A percentile compares a stretch with the other conserved stretches of the same genome.
Evolutionary conservation across 2,329 filamentous ascomycete genomes (phyloP).

Genomic region (Claviceps humidiphila): DNA sequence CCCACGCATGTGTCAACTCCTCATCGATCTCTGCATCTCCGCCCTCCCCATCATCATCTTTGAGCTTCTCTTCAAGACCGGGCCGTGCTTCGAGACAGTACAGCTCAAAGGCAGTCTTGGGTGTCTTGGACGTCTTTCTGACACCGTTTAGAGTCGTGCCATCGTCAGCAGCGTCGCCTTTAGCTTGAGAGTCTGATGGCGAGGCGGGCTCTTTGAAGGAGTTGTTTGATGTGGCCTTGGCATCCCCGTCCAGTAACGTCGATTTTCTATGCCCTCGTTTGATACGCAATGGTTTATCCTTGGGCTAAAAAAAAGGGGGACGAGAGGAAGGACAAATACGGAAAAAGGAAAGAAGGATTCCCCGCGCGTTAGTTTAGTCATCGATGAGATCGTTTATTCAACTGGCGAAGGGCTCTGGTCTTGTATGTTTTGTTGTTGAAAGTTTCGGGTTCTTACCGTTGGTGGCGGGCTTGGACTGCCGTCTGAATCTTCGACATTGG

Average conservation of each 20-base stretch:
- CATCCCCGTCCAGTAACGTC: constrained; percentile 32
- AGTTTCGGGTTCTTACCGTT: constrained; percentile 39
- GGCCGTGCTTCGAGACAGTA: constrained; percentile 39
- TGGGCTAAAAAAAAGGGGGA: constrained; percentile 39
- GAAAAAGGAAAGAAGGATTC: constrained; percentile 9
- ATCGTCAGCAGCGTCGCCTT: constrained; percentile 8
- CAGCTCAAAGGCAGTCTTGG: constrained; percentile 38
- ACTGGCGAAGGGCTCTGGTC: no score
- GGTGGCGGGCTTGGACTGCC: constrained; percentile 69
- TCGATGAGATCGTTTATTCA: no score
- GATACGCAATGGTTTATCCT: constrained; percentile 63
- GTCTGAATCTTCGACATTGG: constrained; percentile 65
- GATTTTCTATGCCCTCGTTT: constrained; percentile 59
- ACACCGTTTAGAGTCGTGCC: constrained; percentile 25
- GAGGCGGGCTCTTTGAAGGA: constrained; percentile 33
- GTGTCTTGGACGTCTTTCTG: constrained; percentile 27
- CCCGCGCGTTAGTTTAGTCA: no score
- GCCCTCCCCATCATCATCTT: constrained; percentile 20
- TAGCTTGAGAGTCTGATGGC: constrained; percentile 26
- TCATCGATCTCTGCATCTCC: constrained; percentile 32
- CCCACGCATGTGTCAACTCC: constrained; percentile 42
- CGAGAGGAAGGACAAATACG: constrained; percentile 13
- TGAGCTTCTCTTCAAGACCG: constrained; percentile 29
- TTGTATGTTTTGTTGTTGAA: not conserved
- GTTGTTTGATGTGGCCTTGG: constrained; percentile 24